Base-by-base conservation (phyloP, 2,329 filamentous ascomycete species). In the Colletotrichum sp. region DNA sequence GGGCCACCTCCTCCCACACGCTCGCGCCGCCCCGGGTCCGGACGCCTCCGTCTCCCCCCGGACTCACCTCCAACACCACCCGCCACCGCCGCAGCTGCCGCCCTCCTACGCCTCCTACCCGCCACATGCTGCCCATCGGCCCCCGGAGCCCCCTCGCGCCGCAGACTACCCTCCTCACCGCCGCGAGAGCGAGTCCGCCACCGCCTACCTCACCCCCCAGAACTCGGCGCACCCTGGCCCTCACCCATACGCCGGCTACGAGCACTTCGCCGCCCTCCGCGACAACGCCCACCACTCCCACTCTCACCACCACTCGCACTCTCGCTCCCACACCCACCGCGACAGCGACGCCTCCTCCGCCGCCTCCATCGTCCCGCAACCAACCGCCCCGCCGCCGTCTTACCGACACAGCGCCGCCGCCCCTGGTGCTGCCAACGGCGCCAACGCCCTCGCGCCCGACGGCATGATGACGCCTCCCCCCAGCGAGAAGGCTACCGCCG, bases 401-500 rank as follows among this genome's bases (percentile, higher is more conserved):
- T 75, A 81, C 76, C 72, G 78, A 67, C 43, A 57, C 38, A 75
- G 77, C 48, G 79, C 67, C 18, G 77, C 77, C 9, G 70, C 34
- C n/a, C 58, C 65, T 3, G 83, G 80, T 10, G 79, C 79, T 5
- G 75, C 82, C 55, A 79, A 85, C 67, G 80, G 85, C 48, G 43
- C 55, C 26, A 76, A 76, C 38, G 58, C 58, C 18, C 83, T 80
- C 15, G 79, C 79, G 6, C 75, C 82, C 57, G 79, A 85, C 67
- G 80, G 85, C 52, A 76, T 82, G 8, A 84, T 85, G 68, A 87
- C 86, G 34, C 86, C 87, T 0, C 84, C 86, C 1, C 85, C 83
- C 4, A 82, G 79, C 58, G 86, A 88, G 60, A 86, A 84, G 71
- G 76, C 77, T 30, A 64, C 78, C 13, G 80, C 68, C 58, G 83